Base-by-base conservation (phyloP, 768 basidiomycete species). In the Strobilomyces dryophilus region DNA sequence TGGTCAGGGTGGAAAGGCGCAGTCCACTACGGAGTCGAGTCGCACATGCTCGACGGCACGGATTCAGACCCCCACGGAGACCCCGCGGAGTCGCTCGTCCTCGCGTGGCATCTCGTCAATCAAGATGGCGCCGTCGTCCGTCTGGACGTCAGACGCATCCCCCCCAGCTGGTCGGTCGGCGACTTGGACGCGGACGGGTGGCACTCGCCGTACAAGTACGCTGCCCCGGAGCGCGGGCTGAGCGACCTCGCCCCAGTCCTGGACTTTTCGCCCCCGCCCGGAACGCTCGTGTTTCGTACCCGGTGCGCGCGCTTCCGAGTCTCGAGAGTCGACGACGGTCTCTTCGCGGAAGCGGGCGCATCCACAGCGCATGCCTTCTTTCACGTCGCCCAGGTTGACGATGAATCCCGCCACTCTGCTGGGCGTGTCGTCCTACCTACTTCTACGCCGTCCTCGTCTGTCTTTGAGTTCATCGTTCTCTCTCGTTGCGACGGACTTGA, bases 1-100 rank as follows among this genome's bases (percentile, higher is more conserved):
- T 65, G 64, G 59, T 53, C 65, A 5, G 64, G 59, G 2, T 65
- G 64, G 65, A 57, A 43, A 24, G 65, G 65, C 36, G 62, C 59
- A 9, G 47, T 57, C 14, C 26, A 49, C 8, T 60, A 55, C n/a
- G 29, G 47, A 20, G 12, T 36, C 41, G 54, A 52, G 31, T 26
- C 39, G 17, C 45, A 51, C 5, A 27, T 49, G 41, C 15, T 48
- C 18, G 15, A 45, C 12, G 45, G 57, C n/a, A 20, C 24, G 1
- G 26, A 47, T 9, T 20, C 29, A 2, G 43, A 47, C 35, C 21
- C 24, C 4, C 55, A 53, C 40, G 21, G 21, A 2, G 29, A 9
- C 9, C 64, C 64, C 21, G 45, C 29, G 1, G 59, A 61, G 39
- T 65, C 62, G 6, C 59, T 65, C 5, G 49, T 65, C 17, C 39